phyloP scores from a whole-genome alignment of 768 basidiomycete species.

The Russula griseocarnosa region DNA sequence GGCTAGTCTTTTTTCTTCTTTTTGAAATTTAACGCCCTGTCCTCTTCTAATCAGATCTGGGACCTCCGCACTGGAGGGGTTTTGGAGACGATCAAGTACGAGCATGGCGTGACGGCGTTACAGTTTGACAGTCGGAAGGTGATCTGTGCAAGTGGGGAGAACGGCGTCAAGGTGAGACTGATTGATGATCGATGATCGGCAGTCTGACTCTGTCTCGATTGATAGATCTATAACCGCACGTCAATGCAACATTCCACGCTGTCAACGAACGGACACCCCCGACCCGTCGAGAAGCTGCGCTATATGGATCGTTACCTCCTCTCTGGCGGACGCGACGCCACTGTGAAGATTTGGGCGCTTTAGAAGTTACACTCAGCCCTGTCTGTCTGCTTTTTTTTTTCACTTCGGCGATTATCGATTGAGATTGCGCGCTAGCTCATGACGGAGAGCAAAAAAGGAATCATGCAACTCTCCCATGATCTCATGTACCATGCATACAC shows the following conservation, averaged over 20 bases:
- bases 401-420: neutral
- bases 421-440: neutral
- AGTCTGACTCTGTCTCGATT: neutral
- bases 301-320: slow-evolving; percentile 97
- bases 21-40: no score
- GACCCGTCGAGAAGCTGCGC: slow-evolving; percentile 80
- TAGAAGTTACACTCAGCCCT: slow-evolving; percentile 34
- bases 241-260: slow-evolving; percentile 84
- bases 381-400: neutral
- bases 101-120: slow-evolving; percentile 82
- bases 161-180: slow-evolving; percentile 73
- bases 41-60: slow-evolving; percentile 59
- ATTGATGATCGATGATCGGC: neutral
- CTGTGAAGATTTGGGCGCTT: slow-evolving; percentile 91
- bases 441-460: neutral
- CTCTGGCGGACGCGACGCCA: slow-evolving; percentile 82
- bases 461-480: slow-evolving; percentile 1
- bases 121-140: slow-evolving; percentile 96
- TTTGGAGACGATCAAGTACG: slow-evolving; percentile 86
- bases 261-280: slow-evolving; percentile 87
- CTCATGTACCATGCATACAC: slow-evolving; percentile 12
- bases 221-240: slow-evolving; percentile 90
- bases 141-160: slow-evolving; percentile 88
- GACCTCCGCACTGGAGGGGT: slow-evolving; percentile 88
- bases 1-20: neutral